Conservation (phyloP, 129 eudicot species). For the Artemisia tridentata region DNA sequence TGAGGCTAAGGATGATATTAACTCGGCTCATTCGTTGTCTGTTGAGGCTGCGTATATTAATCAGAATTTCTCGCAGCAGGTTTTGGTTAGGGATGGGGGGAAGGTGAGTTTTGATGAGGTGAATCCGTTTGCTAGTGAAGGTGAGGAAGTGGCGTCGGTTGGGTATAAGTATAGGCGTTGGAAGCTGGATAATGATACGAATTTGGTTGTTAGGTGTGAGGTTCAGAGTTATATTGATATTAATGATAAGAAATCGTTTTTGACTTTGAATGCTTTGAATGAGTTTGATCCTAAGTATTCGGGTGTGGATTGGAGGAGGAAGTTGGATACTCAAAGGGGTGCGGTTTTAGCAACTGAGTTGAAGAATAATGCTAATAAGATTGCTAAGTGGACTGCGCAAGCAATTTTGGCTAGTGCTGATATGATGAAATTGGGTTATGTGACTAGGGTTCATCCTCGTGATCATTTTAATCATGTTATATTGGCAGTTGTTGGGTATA, state of each 20-base stretch:
- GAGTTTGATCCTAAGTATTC: conserved; percentile 89
- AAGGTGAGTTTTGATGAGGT: conserved; percentile 74
- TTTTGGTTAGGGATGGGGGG: conserved; percentile 64
- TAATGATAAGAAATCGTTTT: conserved; percentile 56
- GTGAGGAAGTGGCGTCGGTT: conserved; percentile 82
- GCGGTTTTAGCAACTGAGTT: conserved; percentile 89
- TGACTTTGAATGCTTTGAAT: conserved; percentile 78
- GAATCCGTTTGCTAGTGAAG: conserved; percentile 81
- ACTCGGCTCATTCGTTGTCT: too few species aligned
- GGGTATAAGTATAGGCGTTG: conserved; percentile 79
- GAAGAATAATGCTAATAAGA: conserved; percentile 87
- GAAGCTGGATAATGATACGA: conserved; percentile 74
- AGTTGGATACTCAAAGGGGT: conserved; percentile 25
- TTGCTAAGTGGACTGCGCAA: conserved; percentile 90
- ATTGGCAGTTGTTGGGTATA: conserved; percentile 80
- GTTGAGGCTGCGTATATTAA: too few species aligned
- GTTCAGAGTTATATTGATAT: conserved; percentile 67
- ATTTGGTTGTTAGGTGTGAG: conserved; percentile 73
- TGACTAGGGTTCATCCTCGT: conserved; percentile 87
- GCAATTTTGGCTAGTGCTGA: conserved; percentile 77
- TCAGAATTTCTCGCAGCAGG: conserved; percentile 53
- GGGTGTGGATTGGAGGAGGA: conserved; percentile 93
- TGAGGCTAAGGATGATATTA: too few species aligned
- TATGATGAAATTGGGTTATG: conserved; percentile 92
- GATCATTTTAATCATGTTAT: conserved; percentile 94